Evolutionary conservation across 2,329 filamentous ascomycete species (phyloP), one percentile per base, ranked within the genome.

Genomic region (Orbilia oligospora): DNA sequence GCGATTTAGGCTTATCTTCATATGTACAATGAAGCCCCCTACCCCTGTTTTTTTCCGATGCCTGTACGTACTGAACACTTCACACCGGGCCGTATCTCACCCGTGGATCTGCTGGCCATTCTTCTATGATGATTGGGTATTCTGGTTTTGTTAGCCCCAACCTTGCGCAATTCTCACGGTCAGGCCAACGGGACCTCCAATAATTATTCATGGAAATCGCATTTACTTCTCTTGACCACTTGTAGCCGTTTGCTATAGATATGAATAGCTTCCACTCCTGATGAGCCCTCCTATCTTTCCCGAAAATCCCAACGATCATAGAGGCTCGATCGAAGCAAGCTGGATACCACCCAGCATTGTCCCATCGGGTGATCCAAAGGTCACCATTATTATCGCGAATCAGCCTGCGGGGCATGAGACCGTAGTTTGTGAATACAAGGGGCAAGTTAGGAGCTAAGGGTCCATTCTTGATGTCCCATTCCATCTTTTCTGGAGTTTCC

Each of bases 321-420:
- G 38, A 44, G 14, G 38, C 38, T 1, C 51, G 51, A 18, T 65
- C 61, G 16, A 65, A 65, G 20, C 22, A 49, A 20, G 38, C 61
- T 20, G 61, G 61, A 20, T 65, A 65, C 61, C 61, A 65, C 5
- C 61, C 61, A 6, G 61, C 38, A 12, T 24, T 0, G n/a, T 18
- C 22, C 61, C 61, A 65, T 20, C 30, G n/a, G 6, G 49, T 33
- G 5, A 65, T 33, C 61, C 61, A 65, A 1, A 65, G 14, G 36
- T 65, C n/a, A 3, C 61, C 61, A 12, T 20, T 20, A 5, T 33
- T 16, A 36, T 65, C 61, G 16, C 36, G 24, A 20, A 65, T 18
- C n/a, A 65, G 24, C 9, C 49, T 65, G 5, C 24, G 10, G 14
- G 61, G 61, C 16, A 1, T 5, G 16, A 65, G 61, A 30, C 49